Evolutionary conservation across 768 basidiomycete species (phyloP).

Genomic region (Sarcomyxa edulis): DNA sequence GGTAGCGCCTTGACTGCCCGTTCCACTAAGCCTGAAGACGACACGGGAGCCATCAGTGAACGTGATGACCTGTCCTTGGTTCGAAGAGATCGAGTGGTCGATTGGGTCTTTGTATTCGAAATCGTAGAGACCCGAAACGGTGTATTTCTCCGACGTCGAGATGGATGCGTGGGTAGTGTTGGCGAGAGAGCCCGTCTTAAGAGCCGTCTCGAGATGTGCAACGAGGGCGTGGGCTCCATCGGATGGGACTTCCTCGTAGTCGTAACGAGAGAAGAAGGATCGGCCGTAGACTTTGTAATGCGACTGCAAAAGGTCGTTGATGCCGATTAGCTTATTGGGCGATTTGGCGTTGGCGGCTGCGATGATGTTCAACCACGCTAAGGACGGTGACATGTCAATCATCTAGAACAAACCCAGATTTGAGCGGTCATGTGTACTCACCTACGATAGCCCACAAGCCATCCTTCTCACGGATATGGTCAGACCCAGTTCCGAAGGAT

Average conservation of each 20-base stretch:
- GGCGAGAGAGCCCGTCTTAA: slow-evolving; percentile 63
- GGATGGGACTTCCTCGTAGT: slow-evolving; percentile 96
- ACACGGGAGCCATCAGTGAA: slow-evolving; percentile 92
- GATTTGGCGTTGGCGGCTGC: slow-evolving; percentile 81
- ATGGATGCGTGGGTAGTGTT: slow-evolving; percentile 63
- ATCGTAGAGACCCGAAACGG: slow-evolving; percentile 71
- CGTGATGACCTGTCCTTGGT: slow-evolving; percentile 92
- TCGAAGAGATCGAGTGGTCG: slow-evolving; percentile 86
- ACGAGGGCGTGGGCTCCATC: slow-evolving; percentile 88
- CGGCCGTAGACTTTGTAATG: slow-evolving; percentile 94
- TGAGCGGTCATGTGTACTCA: slow-evolving; percentile 33
- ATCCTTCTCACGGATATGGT: slow-evolving; percentile 99
- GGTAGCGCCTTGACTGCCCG: slow-evolving; percentile 94
- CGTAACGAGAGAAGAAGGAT: slow-evolving; percentile 98
- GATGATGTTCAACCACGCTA: slow-evolving; percentile 97
- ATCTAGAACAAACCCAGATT: background rate
- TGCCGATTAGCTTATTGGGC: slow-evolving; percentile 72
- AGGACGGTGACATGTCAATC: background rate
- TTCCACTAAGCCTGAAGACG: slow-evolving; percentile 94
- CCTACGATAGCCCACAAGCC: slow-evolving; percentile 97
- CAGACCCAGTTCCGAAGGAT: slow-evolving; percentile 99
- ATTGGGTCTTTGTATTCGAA: slow-evolving; percentile 99
- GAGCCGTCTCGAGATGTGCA: slow-evolving; percentile 64
- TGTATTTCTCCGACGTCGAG: slow-evolving; percentile 67
- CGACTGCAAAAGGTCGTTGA: slow-evolving; percentile 83